These are phyloP conservation scores for Diplodia seriata DNA, from an alignment of 2,329 filamentous ascomycete genomes.

Conservation along the genomic window DNA sequence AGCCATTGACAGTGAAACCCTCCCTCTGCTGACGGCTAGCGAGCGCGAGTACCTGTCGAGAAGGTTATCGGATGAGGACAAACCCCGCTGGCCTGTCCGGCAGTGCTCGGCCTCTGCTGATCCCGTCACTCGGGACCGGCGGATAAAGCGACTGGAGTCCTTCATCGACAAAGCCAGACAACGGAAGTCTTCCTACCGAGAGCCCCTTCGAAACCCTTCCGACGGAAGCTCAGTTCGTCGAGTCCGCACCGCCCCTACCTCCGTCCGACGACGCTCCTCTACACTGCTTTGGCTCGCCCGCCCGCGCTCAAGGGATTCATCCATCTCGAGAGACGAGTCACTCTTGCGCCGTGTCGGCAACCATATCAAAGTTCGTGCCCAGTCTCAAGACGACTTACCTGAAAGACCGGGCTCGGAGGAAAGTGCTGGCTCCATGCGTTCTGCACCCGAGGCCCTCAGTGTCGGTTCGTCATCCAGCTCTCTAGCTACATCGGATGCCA, in stretches of 20 bases:
- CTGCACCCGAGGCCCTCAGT: conserved; percentile 1
- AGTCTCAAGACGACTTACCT: not conserved
- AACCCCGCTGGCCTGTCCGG: conserved; percentile 22
- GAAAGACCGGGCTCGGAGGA: conserved; percentile 1
- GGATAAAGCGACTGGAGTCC: conserved; percentile 17
- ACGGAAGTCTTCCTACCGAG: conserved; percentile 1
- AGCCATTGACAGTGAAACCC: conserved; percentile 8
- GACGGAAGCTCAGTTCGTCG: conserved; percentile 19
- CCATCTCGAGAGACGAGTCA: not conserved
- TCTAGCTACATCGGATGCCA: not conserved
- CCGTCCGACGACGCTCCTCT: conserved; percentile 13
- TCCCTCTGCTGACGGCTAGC: conserved; percentile 5
- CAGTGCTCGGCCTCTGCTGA: conserved; percentile 26
- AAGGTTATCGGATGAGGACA: conserved; percentile 14
- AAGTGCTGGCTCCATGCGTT: conserved; percentile 12
- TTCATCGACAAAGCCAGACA: conserved; percentile 31
- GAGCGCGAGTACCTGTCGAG: conserved; percentile 12
- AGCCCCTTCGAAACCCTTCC: conserved; percentile 14
- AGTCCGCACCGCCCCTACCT: conserved; percentile 15
- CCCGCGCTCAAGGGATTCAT: conserved; percentile 9
- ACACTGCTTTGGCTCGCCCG: conserved; percentile 27
- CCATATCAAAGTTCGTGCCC: conserved; percentile 24
- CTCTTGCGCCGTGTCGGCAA: conserved; percentile 27
- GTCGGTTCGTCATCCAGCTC: not conserved
- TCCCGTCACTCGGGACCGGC: conserved; percentile 20